Base-by-base conservation (phyloP, 805 yeast genomes). In the Schwanniomyces occidentalis region DNA sequence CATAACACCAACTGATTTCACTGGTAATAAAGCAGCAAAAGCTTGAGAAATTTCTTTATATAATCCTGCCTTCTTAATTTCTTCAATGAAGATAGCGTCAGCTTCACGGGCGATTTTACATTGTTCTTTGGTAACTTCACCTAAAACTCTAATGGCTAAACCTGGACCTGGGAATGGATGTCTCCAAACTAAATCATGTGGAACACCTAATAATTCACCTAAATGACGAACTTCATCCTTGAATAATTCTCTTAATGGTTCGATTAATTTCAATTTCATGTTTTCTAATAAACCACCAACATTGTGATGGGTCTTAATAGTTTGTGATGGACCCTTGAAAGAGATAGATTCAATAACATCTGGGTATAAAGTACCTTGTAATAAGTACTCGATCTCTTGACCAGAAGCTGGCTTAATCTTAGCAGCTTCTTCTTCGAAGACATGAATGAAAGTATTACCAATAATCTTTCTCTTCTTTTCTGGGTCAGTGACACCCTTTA, bases 121-220 rank as follows among this genome's bases (percentile, higher is more conserved):
- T 72, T 93, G 99, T 48, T 74, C 80, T 49, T 80, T 85, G 40
- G 96, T 86, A 45, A 93, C 98, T 71, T 91, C 98, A 52, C 99
- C 99, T 31, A 93, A 74, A 37, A 93, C 95, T 70, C 99, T 84
- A 64, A 93, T 93, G 51, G 97, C 99, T 60, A 93, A 85, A 73
- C 99, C 99, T 63, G 99, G 99, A 62, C 99, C 99, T 54, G 99
- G 99, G 95, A 93, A 93, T 38, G 99, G 99, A 63, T 93, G 99
- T 76, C 99, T 87, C 98, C 98, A 91, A 49, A 93, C 98, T 52
- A 93, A 77, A 53, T 93, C 98, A 58, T 87, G 93, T 22, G 97
- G 95, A 53, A 93, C 91, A 32, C 96, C 96, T 71, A 93, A 71
- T 35, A 93, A 69, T 72, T 88, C 87, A 69, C 99, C 99, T 51